Conservation (phyloP, 1,284 basidiomycete species). For the Microstroma glucosiphilum region DNA sequence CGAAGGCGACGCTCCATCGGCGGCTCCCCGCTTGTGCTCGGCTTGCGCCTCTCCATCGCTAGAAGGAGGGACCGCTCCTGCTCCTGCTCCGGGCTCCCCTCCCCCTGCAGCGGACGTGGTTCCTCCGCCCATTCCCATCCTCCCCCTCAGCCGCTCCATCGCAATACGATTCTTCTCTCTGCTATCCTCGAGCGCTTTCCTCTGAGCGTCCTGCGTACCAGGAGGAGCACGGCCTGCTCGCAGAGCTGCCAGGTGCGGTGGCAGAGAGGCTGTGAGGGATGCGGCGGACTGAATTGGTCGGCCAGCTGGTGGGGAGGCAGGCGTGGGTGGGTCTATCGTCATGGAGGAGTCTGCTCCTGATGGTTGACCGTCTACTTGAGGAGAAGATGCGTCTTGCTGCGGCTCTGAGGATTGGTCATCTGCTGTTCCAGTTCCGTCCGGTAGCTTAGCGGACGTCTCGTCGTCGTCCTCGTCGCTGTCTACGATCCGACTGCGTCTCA, state of each 20-base stretch:
- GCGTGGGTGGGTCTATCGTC: background rate
- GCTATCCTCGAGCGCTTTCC: background rate
- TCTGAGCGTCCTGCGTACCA: background rate
- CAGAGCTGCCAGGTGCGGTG: conserved; percentile 39
- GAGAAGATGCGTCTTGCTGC: conserved; percentile 2
- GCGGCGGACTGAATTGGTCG: conserved; percentile 32
- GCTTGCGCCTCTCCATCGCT: too few species aligned
- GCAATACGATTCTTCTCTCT: conserved; percentile 1
- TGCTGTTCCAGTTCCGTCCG: background rate
- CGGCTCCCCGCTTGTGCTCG: background rate
- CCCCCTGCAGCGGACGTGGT: background rate
- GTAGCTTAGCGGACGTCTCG: background rate
- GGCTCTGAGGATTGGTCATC: background rate
- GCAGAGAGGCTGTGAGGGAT: conserved; percentile 26
- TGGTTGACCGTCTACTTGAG: conserved; percentile 3
- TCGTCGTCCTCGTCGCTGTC: conserved; percentile 1
- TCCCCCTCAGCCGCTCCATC: background rate
- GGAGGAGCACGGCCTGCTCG: conserved; percentile 17
- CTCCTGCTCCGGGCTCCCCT: too few species aligned
- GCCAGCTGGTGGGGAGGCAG: conserved; percentile 1
- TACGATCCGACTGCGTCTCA: too few species aligned
- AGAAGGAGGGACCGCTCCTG: too few species aligned
- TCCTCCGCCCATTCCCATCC: background rate
- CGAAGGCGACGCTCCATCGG: background rate
- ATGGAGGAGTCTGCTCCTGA: too few species aligned